These are phyloP conservation scores for Enterospora canceri DNA, from an alignment of 371 early-diverging fungal species.

Conservation along the genomic window DNA sequence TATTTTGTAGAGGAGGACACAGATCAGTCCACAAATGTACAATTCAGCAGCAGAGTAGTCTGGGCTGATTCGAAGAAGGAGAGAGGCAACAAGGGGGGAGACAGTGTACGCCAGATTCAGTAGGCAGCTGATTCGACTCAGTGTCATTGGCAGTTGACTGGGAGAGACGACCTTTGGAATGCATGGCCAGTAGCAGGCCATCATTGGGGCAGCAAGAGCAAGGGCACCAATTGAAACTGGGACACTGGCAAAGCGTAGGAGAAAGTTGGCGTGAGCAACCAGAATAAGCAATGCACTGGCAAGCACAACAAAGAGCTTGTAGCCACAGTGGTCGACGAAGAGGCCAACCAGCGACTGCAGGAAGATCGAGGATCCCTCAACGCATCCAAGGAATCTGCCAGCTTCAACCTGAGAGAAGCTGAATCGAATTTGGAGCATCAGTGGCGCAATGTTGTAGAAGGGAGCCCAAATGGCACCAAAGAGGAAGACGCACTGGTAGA, in stretches of 20 bases:
- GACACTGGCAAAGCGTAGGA: constrained; percentile 5
- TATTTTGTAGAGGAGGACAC: not conserved
- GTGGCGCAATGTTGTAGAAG: constrained; percentile 48
- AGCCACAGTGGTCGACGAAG: constrained; percentile 41
- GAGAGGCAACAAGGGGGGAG: constrained; percentile 40
- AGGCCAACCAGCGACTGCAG: constrained; percentile 27
- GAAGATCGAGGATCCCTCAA: constrained; percentile 39
- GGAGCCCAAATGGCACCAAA: constrained; percentile 48
- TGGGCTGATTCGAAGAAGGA: constrained; percentile 3
- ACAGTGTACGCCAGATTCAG: constrained; percentile 49
- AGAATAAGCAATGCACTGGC: constrained; percentile 36
- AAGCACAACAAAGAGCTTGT: constrained; percentile 40
- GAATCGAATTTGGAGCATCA: constrained; percentile 48
- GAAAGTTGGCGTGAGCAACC: constrained; percentile 36
- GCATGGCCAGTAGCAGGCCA: constrained; percentile 54
- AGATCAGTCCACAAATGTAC: constrained; percentile 7
- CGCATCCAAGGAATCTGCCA: constrained; percentile 37
- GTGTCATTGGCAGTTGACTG: constrained; percentile 34
- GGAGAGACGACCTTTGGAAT: constrained; percentile 44
- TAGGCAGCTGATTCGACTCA: constrained; percentile 44
- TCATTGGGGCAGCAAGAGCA: constrained; percentile 40
- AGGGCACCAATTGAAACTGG: constrained; percentile 20
- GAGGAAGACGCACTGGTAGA: constrained; percentile 29
- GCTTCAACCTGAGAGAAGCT: constrained; percentile 16
- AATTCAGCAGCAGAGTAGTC: constrained; percentile 19